Percentiles rank a stretch among this genome's conserved stretches.
Evolutionary conservation across 2,329 filamentous ascomycete species (phyloP).

Genomic region (Phyllosticta ampelicida): DNA sequence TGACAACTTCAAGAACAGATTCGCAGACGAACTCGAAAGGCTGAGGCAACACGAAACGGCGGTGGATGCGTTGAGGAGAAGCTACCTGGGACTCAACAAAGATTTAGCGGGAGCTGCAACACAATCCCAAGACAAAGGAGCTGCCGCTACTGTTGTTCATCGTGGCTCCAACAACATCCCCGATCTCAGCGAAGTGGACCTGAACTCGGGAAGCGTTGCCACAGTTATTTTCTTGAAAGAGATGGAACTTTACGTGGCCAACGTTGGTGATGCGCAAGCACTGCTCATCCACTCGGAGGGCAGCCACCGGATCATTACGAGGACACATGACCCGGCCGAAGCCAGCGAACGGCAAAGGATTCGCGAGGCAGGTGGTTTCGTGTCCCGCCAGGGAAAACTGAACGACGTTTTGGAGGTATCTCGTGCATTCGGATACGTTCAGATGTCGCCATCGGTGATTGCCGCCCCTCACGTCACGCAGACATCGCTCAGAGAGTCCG

Average conservation of each 20-base stretch:
- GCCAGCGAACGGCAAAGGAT: slow-evolving; percentile 75
- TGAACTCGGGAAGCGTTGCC: slow-evolving; percentile 81
- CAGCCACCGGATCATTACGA: slow-evolving; percentile 69
- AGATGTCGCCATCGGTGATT: slow-evolving; percentile 85
- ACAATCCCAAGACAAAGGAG: slow-evolving; percentile 46
- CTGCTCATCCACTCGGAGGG: slow-evolving; percentile 87
- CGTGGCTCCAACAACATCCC: slow-evolving; percentile 59
- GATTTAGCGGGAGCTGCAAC: slow-evolving; percentile 79
- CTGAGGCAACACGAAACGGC: slow-evolving; percentile 64
- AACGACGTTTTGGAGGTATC: slow-evolving; percentile 90
- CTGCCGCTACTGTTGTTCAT: slow-evolving; percentile 42
- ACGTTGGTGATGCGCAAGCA: slow-evolving; percentile 92
- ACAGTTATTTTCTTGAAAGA: slow-evolving; percentile 84
- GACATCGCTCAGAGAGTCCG: slow-evolving; percentile 69
- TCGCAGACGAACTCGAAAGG: slow-evolving; percentile 68
- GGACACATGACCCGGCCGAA: slow-evolving; percentile 89
- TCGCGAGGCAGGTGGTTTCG: slow-evolving; percentile 87
- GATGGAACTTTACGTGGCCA: slow-evolving; percentile 86
- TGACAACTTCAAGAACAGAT: slow-evolving; percentile 84
- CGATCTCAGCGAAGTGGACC: slow-evolving; percentile 76
- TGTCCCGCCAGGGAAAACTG: slow-evolving; percentile 85
- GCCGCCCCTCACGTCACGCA: slow-evolving; percentile 77
- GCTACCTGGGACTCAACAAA: slow-evolving; percentile 86
- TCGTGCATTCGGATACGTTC: slow-evolving; percentile 87
- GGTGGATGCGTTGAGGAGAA: slow-evolving; percentile 69